Base-by-base conservation (phyloP, 2,329 filamentous ascomycete genomes). In the Pseudogymnoascus sp. region DNA sequence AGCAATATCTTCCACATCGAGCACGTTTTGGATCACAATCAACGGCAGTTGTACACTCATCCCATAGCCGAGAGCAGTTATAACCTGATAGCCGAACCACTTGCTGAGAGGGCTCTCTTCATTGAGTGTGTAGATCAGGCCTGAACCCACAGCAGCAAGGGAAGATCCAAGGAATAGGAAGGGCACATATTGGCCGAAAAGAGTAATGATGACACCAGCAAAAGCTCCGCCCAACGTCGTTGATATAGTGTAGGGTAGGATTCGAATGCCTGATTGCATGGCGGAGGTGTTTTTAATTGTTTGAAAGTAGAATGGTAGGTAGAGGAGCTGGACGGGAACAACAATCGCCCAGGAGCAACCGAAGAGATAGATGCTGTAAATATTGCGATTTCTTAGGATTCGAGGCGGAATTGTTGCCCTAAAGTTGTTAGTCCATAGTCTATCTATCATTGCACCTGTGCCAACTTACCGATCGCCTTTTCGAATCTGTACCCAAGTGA, bases 391-490 rank as follows among this genome's bases (percentile, higher is more conserved):
- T 29, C 64, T 67, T 33, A 76, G 48, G 64, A 77, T 70, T 10
- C 73, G 71, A 13, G 70, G 71, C 8, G 75, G 75, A 10, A 77
- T 0, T 41, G 38, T 41, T 41, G 38, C 38, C 38, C 38, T 41
- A 41, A 21, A 41, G 38, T n/a, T 41, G 38, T 41, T 41, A 41
- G 38, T 41, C 3, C 7, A 41, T 41, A 21, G 15, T 21, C 38
- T 21, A 41, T 41, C n/a, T 41, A 41, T 41, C 38, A 41, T 41
- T 41, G 38, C 38, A 41, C 38, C 38, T 41, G 38, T 41, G 79
- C 76, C 2, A 84, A 73, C 75, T 84, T 82, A 38, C 81, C 80
- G 2, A 75, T 70, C 17, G 79, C 78, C 5, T 79, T 80, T 64
- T 78, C 75, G 38, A 67, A 77, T 61, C 69, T 77, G 65, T 80